These are phyloP conservation scores for Cucumis melo DNA, from an alignment of 306 rosid genomes.

Conservation along the genomic window DNA sequence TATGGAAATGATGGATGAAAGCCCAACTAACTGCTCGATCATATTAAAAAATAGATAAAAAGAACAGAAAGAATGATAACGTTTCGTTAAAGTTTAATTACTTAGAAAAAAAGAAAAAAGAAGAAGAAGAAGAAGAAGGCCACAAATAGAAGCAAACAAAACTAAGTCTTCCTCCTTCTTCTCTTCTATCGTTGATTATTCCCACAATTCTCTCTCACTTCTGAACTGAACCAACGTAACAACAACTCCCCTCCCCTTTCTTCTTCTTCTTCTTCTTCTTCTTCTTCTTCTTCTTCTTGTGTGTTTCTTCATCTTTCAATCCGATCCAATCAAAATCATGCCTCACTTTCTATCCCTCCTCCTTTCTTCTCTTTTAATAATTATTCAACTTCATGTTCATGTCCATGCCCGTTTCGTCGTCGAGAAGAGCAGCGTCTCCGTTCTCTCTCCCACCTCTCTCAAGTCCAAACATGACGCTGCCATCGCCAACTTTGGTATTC, in stretches of 20 bases:
- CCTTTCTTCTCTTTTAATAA: not conserved
- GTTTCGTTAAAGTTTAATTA: not conserved
- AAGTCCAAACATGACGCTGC: constrained; percentile 49
- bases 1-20: no score
- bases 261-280: constrained; percentile 1
- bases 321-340: not conserved
- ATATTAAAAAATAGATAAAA: no score
- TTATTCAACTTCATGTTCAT: not conserved
- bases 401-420: constrained; percentile 54
- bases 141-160: not conserved
- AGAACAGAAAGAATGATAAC: not conserved
- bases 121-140: not conserved
- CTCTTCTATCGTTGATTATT: not conserved
- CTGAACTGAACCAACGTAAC: not conserved
- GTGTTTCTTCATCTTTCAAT: not conserved
- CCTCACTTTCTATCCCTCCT: not conserved
- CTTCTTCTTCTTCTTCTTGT: not conserved
- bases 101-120: not conserved
- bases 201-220: not conserved
- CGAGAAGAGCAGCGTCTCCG: constrained; percentile 57
- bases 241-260: not conserved
- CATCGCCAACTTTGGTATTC: constrained; percentile 79
- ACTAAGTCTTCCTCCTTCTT: not conserved
- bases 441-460: constrained; percentile 40
- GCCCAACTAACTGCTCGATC: no score